Conservation (phyloP, 495 filamentous ascomycete genomes). For the Trichoderma parareesei region DNA sequence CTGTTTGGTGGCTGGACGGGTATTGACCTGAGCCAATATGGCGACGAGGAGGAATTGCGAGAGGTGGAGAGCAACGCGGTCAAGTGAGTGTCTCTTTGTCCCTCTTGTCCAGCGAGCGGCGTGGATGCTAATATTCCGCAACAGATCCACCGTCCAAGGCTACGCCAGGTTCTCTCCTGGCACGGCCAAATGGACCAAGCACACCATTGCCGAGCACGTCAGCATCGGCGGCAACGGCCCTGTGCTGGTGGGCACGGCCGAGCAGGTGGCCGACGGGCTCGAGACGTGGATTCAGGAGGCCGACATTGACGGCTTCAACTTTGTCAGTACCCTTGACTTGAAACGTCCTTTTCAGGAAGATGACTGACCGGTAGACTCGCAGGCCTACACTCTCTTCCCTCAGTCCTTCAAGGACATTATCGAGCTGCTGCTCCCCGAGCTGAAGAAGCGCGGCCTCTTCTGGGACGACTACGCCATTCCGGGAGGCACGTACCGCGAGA, state of each 20-base stretch:
- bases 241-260: conserved; percentile 37
- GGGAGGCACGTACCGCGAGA: conserved; percentile 44
- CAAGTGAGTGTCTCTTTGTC: conserved; percentile 26
- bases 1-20: conserved; percentile 58
- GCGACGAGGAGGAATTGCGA: conserved; percentile 49
- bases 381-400: conserved; percentile 53
- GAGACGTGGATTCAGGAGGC: conserved; percentile 40
- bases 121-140: not conserved
- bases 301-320: conserved; percentile 46
- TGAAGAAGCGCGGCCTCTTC: conserved; percentile 46
- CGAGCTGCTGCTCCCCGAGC: conserved; percentile 51
- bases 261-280: conserved; percentile 41
- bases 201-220: conserved; percentile 50
- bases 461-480: conserved; percentile 41
- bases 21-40: conserved; percentile 44
- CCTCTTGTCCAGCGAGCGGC: not conserved
- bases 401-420: conserved; percentile 56
- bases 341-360: not conserved
- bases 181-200: conserved; percentile 55
- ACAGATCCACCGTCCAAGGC: conserved; percentile 32
- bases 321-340: conserved; percentile 20
- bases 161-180: conserved; percentile 29
- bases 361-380: not conserved
- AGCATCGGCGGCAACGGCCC: conserved; percentile 50
- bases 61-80: conserved; percentile 58